Conservation (phyloP, 2,329 filamentous ascomycete species). For the Phyllosticta citrichinensis region DNA sequence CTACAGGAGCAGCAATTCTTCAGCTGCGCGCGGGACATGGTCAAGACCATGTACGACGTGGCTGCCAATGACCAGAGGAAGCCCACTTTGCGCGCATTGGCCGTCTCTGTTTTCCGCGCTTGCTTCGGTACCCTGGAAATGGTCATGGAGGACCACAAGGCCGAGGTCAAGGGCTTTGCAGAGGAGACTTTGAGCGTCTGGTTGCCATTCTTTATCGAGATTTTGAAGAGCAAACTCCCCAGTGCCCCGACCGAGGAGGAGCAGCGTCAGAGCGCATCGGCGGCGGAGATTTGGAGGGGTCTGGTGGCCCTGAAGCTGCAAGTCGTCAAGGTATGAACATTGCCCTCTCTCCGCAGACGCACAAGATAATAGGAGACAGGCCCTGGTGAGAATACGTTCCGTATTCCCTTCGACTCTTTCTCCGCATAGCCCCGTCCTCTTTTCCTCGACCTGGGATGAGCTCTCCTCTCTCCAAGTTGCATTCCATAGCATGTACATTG, state of each 20-base stretch:
- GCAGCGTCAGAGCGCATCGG: conserved; percentile 37
- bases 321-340: conserved; percentile 57
- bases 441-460: conserved; percentile 83
- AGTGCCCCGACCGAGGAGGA: conserved; percentile 48
- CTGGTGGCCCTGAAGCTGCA: conserved; percentile 82
- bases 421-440: conserved; percentile 71
- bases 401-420: conserved; percentile 76
- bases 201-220: conserved; percentile 79
- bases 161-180: conserved; percentile 78
- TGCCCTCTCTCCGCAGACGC: background rate
- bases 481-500: conserved; percentile 78
- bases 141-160: conserved; percentile 86
- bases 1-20: conserved; percentile 95
- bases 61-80: conserved; percentile 67
- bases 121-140: conserved; percentile 96
- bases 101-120: conserved; percentile 79
- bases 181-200: conserved; percentile 74
- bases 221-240: conserved; percentile 66
- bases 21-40: conserved; percentile 72
- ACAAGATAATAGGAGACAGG: conserved; percentile 36
- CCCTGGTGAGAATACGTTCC: conserved; percentile 75
- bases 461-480: conserved; percentile 60
- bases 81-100: conserved; percentile 67
- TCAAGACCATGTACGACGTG: conserved; percentile 73
- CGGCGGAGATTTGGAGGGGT: conserved; percentile 65